Evolutionary conservation across 176 grass and related monocot genomes (phyloP).

Genomic region (Avena atlantica): DNA sequence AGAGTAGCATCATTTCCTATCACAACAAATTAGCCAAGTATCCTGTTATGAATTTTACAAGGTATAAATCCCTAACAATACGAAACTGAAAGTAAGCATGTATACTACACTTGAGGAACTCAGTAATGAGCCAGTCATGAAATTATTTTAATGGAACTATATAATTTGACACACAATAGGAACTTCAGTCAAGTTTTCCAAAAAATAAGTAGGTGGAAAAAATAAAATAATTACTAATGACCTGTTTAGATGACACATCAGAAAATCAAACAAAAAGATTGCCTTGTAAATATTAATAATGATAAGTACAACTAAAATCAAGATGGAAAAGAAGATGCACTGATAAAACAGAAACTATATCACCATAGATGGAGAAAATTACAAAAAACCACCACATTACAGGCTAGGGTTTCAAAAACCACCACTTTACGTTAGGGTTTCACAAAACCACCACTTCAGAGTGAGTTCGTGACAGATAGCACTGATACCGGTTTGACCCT

Average conservation of each 20-base stretch:
- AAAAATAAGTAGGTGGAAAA: too few relatives aligned
- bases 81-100: neutral
- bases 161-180: neutral
- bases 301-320: neutral
- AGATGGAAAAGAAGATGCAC: neutral
- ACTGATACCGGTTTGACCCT: too few relatives aligned
- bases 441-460: too few relatives aligned
- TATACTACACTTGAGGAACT: neutral
- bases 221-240: neutral
- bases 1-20: neutral
- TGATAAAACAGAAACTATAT: neutral
- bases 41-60: neutral
- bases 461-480: too few relatives aligned
- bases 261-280: slow-evolving; percentile 17
- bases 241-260: neutral
- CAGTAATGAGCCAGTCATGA: neutral
- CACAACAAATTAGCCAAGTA: neutral
- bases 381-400: too few relatives aligned
- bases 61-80: neutral
- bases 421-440: too few relatives aligned
- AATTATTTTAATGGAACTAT: neutral
- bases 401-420: too few relatives aligned
- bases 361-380: too few relatives aligned
- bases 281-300: neutral
- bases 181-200: too few relatives aligned